These are phyloP conservation scores for Udeniomyces megalosporus DNA, from an alignment of 768 basidiomycete species.

Conservation along the genomic window DNA sequence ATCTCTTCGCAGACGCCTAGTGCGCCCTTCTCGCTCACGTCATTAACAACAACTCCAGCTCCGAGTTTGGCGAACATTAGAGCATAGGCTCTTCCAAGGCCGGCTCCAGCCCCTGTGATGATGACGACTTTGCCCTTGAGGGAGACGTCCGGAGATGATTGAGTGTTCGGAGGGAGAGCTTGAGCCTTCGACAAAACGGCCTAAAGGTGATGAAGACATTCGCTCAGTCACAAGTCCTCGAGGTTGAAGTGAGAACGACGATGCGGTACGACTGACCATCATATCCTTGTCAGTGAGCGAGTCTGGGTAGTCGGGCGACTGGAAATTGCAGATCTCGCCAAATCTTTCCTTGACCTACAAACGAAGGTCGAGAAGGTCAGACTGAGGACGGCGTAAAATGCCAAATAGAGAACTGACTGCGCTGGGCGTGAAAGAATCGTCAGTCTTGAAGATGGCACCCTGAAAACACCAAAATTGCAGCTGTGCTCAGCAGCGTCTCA, in stretches of 20 bases:
- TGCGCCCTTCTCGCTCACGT: constrained; percentile 74
- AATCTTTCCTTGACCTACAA: constrained; percentile 64
- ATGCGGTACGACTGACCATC: constrained; percentile 24
- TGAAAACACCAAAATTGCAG: too few species aligned
- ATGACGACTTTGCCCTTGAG: constrained; percentile 84
- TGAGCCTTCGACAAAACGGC: constrained; percentile 49
- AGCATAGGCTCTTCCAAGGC: constrained; percentile 81
- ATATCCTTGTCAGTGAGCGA: constrained; percentile 40
- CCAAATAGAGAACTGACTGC: constrained; percentile 41
- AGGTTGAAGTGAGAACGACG: not conserved
- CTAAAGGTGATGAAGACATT: constrained; percentile 27
- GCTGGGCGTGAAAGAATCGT: constrained; percentile 79
- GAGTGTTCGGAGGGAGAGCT: constrained; percentile 47
- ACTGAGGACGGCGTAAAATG: not conserved
- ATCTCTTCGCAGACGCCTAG: constrained; percentile 75
- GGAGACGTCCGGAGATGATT: constrained; percentile 51
- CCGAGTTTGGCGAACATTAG: constrained; percentile 80
- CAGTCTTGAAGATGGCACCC: constrained; percentile 70
- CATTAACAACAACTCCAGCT: constrained; percentile 94
- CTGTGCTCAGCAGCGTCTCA: too few species aligned
- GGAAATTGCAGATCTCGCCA: constrained; percentile 66
- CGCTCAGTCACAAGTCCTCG: not conserved
- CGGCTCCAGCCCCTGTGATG: constrained; percentile 87
- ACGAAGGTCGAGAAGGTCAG: not conserved
- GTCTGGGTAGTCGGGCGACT: constrained; percentile 46